A percentile compares a stretch with the other conserved stretches of the same genome.
Conservation (phyloP, 2,329 filamentous ascomycete genomes). For the Ophiocordyceps camponoti-saundersi region DNA sequence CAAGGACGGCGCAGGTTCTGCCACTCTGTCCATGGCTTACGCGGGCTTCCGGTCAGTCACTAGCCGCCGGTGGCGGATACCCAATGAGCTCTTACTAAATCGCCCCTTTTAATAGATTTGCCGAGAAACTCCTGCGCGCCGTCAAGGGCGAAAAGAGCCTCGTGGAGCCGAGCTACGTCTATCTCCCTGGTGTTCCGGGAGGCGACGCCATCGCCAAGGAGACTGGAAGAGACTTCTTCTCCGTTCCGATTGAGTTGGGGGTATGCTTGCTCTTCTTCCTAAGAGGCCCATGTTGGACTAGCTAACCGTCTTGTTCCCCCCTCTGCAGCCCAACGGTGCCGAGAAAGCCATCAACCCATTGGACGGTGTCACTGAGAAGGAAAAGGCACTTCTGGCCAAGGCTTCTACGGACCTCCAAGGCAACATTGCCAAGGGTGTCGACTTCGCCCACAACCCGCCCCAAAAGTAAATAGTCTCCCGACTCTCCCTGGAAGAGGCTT, state of each 20-base stretch:
- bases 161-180: constrained; percentile 88
- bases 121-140: constrained; percentile 85
- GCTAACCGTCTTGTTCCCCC: constrained; percentile 10
- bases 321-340: constrained; percentile 53
- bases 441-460: constrained; percentile 74
- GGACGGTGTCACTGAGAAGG: constrained; percentile 60
- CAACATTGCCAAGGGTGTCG: constrained; percentile 89
- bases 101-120: constrained; percentile 43
- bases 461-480: constrained; percentile 52
- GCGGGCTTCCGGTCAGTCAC: constrained; percentile 68
- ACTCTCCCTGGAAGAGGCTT: constrained; percentile 10
- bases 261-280: constrained; percentile 37
- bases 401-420: constrained; percentile 64
- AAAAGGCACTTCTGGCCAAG: constrained; percentile 72
- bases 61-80: not conserved
- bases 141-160: constrained; percentile 79
- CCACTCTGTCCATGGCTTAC: constrained; percentile 88
- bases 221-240: constrained; percentile 85
- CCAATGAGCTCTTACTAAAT: not conserved
- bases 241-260: constrained; percentile 85
- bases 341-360: constrained; percentile 77
- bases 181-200: constrained; percentile 76
- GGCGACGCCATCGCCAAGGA: constrained; percentile 74
- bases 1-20: constrained; percentile 81
- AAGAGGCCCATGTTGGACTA: not conserved